Evolutionary conservation across 1,284 basidiomycete species (phyloP).

Genomic region (Leccinum pachyderme): DNA sequence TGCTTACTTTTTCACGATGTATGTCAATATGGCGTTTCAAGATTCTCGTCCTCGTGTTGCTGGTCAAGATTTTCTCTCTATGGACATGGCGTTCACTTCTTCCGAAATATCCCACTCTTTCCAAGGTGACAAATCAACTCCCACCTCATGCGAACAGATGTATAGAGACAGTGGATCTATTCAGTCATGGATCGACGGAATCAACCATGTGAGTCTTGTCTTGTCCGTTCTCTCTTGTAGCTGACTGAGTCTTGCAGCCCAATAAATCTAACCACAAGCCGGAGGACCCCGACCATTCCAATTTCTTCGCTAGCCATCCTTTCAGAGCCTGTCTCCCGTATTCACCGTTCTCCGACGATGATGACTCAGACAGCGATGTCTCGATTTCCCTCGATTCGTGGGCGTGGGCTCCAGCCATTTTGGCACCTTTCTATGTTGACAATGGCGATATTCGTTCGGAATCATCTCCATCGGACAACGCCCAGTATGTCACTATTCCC

Average conservation of each 20-base stretch:
- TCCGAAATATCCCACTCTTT: constrained; percentile 1
- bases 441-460: constrained; percentile 22
- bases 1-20: constrained; percentile 12
- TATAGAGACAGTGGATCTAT: constrained; percentile 25
- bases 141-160: constrained; percentile 17
- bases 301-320: constrained; percentile 17
- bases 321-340: constrained; percentile 13
- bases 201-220: constrained; percentile 21
- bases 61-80: constrained; percentile 26
- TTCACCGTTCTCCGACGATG: constrained; percentile 24
- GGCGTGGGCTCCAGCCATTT: constrained; percentile 22
- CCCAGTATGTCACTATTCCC: constrained; percentile 32
- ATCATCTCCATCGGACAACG: constrained; percentile 20
- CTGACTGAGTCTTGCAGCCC: constrained; percentile 15
- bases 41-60: constrained; percentile 22
- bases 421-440: constrained; percentile 13
- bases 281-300: background rate
- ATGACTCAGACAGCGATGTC: constrained; percentile 17
- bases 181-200: constrained; percentile 27
- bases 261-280: constrained; percentile 6
- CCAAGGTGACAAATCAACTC: constrained; percentile 4
- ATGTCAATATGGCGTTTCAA: constrained; percentile 21
- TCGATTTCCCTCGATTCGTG: constrained; percentile 16
- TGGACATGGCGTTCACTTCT: constrained; percentile 15
- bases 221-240: background rate